Evolutionary conservation across 257 asterid genomes (phyloP).

Genomic region (Solanum lycopersicoides): DNA sequence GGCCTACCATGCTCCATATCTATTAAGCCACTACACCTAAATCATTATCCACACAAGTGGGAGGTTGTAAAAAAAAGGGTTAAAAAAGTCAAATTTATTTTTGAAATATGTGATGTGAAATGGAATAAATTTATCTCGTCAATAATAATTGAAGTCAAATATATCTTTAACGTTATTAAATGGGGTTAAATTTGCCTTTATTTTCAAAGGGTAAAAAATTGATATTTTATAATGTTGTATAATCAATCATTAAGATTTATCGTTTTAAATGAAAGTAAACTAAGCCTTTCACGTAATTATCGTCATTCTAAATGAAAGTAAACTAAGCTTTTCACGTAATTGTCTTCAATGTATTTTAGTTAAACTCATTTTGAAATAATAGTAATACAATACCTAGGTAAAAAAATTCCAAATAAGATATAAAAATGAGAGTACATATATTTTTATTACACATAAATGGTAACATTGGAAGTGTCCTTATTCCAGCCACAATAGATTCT

Average conservation of each 20-base stretch:
- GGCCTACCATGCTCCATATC: background rate
- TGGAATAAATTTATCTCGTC: rapidly evolving
- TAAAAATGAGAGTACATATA: background rate
- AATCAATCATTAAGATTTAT: too few species aligned
- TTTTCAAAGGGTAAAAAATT: background rate
- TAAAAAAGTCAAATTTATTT: background rate
- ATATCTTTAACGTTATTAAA: background rate
- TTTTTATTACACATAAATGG: background rate
- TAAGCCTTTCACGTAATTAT: too few species aligned
- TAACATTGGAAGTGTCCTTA: background rate
- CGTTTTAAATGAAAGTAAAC: background rate
- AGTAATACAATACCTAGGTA: background rate
- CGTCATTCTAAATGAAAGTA: too few species aligned
- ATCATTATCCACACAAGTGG: background rate
- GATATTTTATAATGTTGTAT: background rate
- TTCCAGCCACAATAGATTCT: background rate
- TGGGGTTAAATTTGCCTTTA: background rate
- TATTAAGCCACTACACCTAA: background rate
- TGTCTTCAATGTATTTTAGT: too few species aligned
- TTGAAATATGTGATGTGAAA: background rate
- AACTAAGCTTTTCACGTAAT: too few species aligned
- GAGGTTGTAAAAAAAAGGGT: background rate
- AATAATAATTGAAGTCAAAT: background rate
- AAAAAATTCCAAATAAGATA: background rate
- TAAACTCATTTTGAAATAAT: background rate